A percentile compares a stretch with the other conserved stretches of the same genome.
phyloP scores from a whole-genome alignment of 768 basidiomycete species.

The Thelephora ganbajun region DNA sequence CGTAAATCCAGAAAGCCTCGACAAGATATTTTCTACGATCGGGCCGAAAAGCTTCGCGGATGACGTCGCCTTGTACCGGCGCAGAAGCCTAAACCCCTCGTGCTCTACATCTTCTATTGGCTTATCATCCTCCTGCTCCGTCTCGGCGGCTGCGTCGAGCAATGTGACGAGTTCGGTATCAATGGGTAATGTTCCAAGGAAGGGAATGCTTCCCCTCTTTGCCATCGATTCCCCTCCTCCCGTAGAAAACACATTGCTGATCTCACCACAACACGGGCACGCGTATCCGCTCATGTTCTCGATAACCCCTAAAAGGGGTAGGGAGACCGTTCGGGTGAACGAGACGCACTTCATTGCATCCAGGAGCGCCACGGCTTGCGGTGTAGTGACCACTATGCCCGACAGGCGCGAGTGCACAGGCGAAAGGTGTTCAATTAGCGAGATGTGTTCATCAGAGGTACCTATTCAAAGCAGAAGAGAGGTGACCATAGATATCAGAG shows the following conservation, averaged over 20 bases:
- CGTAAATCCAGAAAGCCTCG: slow-evolving; percentile 12
- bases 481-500: slow-evolving; percentile 1
- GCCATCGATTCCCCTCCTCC: slow-evolving; percentile 91
- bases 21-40: slow-evolving; percentile 36
- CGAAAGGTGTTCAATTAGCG: slow-evolving; percentile 84
- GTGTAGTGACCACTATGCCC: slow-evolving; percentile 89
- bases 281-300: slow-evolving; percentile 99
- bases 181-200: slow-evolving; percentile 83
- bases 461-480: slow-evolving; percentile 33
- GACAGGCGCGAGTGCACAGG: slow-evolving; percentile 68
- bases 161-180: slow-evolving; percentile 84
- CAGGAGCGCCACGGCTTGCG: slow-evolving; percentile 90
- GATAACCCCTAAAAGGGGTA: slow-evolving; percentile 83
- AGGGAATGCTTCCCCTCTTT: slow-evolving; percentile 50
- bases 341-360: slow-evolving; percentile 95
- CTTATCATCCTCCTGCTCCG: slow-evolving; percentile 23
- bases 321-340: slow-evolving; percentile 76
- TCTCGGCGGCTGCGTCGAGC: slow-evolving; percentile 41
- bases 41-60: slow-evolving; percentile 54
- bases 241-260: slow-evolving; percentile 88
- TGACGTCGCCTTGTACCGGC: slow-evolving; percentile 51
- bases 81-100: slow-evolving; percentile 36
- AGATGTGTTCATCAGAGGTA: slow-evolving; percentile 97
- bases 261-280: slow-evolving; percentile 93
- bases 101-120: slow-evolving; percentile 12